Percentiles rank a stretch among this genome's conserved stretches.
Conservation (phyloP, 1,139 yeast genomes). For the Taiozyma sp. region DNA sequence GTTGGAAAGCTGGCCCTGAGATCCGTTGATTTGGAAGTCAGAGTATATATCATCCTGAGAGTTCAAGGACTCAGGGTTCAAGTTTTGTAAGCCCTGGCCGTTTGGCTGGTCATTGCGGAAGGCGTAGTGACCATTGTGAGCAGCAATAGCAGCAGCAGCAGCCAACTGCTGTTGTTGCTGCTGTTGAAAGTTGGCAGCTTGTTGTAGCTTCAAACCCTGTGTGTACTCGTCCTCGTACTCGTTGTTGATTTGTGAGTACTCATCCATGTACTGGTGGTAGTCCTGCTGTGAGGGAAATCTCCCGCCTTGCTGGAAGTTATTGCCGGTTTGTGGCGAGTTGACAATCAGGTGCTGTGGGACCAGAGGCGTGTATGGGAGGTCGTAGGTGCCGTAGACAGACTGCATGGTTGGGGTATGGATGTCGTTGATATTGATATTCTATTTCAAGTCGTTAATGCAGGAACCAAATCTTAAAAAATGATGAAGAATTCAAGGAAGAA, state of each 20-base stretch:
- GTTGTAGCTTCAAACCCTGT: constrained; percentile 1
- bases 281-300: constrained; percentile 14
- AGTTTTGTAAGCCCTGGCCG: neutral
- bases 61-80: neutral
- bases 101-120: neutral
- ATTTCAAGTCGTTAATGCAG: neutral
- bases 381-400: constrained; percentile 19
- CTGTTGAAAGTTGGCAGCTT: constrained; percentile 1
- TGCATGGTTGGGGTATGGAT: constrained; percentile 9
- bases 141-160: neutral
- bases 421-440: neutral
- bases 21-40: neutral
- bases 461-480: neutral
- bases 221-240: constrained; percentile 6
- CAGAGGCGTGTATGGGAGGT: constrained; percentile 17
- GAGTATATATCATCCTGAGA: neutral
- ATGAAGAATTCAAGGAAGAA: neutral
- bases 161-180: neutral
- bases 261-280: constrained; percentile 11
- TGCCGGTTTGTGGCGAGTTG: constrained; percentile 17
- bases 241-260: constrained; percentile 2
- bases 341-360: constrained; percentile 21
- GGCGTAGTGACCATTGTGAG: neutral
- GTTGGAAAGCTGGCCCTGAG: neutral
- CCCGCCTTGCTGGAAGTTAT: constrained; percentile 6